A percentile compares a stretch with the other conserved stretches of the same genome.
Conservation (phyloP, 768 basidiomycete species). For the Lentinula lateritia region DNA sequence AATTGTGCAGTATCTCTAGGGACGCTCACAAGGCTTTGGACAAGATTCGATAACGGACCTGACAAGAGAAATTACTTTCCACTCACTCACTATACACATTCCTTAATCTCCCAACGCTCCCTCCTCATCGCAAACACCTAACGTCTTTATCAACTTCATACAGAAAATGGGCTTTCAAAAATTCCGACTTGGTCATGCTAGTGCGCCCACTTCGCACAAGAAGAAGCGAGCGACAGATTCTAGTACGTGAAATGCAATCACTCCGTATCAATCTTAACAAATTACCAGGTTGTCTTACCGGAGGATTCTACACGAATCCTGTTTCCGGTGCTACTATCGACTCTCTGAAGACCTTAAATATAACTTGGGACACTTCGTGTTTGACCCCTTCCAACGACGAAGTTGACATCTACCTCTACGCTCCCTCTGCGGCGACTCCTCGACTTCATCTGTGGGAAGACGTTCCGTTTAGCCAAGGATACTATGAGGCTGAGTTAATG, state of each 20-base stretch:
- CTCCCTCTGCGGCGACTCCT: constrained; percentile 33
- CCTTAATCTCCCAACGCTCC: not conserved
- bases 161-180: constrained; percentile 15
- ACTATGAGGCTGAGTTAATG: constrained; percentile 42
- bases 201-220: not conserved
- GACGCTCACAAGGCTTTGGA: not conserved
- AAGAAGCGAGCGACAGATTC: not conserved
- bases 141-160: constrained; percentile 14
- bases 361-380: constrained; percentile 65
- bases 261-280: not conserved
- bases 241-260: not conserved
- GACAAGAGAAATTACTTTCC: not conserved
- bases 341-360: constrained; percentile 41
- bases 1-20: not conserved
- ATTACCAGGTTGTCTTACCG: constrained; percentile 41
- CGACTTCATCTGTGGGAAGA: constrained; percentile 54
- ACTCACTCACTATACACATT: not conserved
- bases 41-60: not conserved
- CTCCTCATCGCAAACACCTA: not conserved
- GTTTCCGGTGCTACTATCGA: constrained; percentile 40
- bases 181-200: not conserved
- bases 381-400: constrained; percentile 29
- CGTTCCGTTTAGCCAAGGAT: constrained; percentile 43
- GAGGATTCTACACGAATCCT: constrained; percentile 60
- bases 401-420: constrained; percentile 68